Evolutionary conservation across 768 basidiomycete genomes (phyloP), one percentile per base, ranked within the genome.

Genomic region (Solioccasus polychromus): DNA sequence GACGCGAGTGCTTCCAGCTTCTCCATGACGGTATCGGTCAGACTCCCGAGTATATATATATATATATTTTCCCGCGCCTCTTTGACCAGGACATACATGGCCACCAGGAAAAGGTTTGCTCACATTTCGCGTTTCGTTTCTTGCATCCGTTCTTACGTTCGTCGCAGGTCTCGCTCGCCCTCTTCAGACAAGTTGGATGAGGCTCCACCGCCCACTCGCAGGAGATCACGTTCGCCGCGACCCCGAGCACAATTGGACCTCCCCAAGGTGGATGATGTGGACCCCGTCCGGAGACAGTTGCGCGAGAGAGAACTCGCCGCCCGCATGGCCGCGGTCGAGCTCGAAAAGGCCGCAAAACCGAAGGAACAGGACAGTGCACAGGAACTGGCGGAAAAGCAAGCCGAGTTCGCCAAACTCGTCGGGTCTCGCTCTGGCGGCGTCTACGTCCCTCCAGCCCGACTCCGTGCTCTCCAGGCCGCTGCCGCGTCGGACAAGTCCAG

Each of bases 381-480:
- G 61, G 72, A 72, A 35, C 15, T 53, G 35, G 80, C 79, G 41
- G 87, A 91, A 54, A 80, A 85, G 15, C 75, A 82, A 53, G 91
- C 90, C 20, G 94, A 96, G 65, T 94, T 95, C 60, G 82, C 88
- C 4, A 95, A 95, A 68, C 75, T 95, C 48, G 63, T 88, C 2
- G 79, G 77, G 29, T 82, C 89, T 15, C 82, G 86, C 23, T 88
- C 88, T 17, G 96, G 95, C 11, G 96, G 96, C 23, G 92, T 96
- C 11, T 99, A 99, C 65, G 84, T 99, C 64, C 96, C 96, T 1
- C 96, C 96, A 12, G 94, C 92, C 29, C 81, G 94, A 20, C 72
- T 98, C 30, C 79, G 93, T 36, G 93, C 92, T 0, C 76, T 99
- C 67, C 92, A 94, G 57, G 85, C 61, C 14, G 92, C 92, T 8